These are phyloP conservation scores for Plasmopara viticola DNA, from an alignment of 352 stramenopile genomes.

Conservation along the genomic window DNA sequence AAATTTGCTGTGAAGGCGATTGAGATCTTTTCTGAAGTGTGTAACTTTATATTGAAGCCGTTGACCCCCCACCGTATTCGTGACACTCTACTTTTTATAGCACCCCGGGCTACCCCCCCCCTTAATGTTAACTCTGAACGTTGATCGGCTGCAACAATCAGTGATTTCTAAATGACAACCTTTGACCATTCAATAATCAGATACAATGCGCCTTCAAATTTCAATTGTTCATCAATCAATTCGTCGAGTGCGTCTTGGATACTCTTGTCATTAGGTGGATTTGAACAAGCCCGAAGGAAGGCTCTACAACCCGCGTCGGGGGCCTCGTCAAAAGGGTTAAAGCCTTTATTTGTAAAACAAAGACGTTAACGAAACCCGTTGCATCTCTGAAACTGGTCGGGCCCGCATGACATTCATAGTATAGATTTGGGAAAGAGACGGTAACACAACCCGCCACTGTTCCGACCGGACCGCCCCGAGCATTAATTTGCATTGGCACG, in stretches of 20 bases:
- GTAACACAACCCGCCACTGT: constrained; percentile 85
- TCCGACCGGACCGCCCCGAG: constrained; percentile 89
- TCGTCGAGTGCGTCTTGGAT: constrained; percentile 89
- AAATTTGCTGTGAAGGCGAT: too few relatives aligned
- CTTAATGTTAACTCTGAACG: too few relatives aligned
- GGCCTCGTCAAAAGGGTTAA: constrained; percentile 49
- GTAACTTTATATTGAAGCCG: too few relatives aligned
- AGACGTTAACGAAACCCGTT: constrained; percentile 92
- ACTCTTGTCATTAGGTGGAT: constrained; percentile 84
- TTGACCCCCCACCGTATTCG: too few relatives aligned
- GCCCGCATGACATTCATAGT: constrained; percentile 70
- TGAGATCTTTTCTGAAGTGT: too few relatives aligned
- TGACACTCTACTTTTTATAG: too few relatives aligned
- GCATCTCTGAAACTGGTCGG: constrained; percentile 91
- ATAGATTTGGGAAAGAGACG: constrained; percentile 82
- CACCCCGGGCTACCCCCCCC: too few relatives aligned
- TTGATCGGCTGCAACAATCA: too few relatives aligned
- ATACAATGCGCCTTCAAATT: too few relatives aligned
- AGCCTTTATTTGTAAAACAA: constrained; percentile 94
- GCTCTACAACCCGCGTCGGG: constrained; percentile 35
- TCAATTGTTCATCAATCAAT: too few relatives aligned
- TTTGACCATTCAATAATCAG: too few relatives aligned
- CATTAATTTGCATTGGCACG: constrained; percentile 88
- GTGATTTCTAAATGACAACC: too few relatives aligned
- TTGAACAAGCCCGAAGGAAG: constrained; percentile 89